Evolutionary conservation across 202 grass and related monocot species (phyloP), one percentile per base, ranked within the genome.

Genomic region (Hordeum pubiflorum): DNA sequence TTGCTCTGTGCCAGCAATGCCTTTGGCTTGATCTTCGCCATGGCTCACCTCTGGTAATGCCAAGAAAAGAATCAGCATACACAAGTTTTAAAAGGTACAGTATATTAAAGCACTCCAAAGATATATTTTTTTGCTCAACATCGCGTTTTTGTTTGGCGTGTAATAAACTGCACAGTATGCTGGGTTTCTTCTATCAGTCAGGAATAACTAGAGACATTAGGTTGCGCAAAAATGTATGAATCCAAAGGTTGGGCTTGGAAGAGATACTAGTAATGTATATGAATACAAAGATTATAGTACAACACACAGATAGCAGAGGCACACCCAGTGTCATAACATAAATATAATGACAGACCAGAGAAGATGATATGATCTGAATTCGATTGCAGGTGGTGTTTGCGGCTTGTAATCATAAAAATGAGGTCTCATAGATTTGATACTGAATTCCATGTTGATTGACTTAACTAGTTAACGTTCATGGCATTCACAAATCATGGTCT

Each of bases 11-110:
- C 87, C 32, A 97, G 79, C 86, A 97, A 39, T 24, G 86, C 71
- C 81, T 97, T 93, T 27, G 91, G 94, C 87, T 97, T 97, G 76
- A 97, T 87, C 86, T 86, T 94, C 9, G 91, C 75, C 94, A 97
- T 97, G 4, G 31, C 46, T 77, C 44, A 10, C 24, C 41, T 69
- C 79, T 88, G 46, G 55, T 22, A 57, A 54, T 55, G 14, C 50
- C 9, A 68, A 44, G 29, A 36, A 26, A 78, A 58, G 22, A 27
- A 43, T 79, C 38, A 79, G 79, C 56, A 14, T 4, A 52, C 24
- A 2, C 0, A 56, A 33, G 12, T 6, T 31, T n/a, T 15, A 24
- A 1, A n/a, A 9, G 4, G n/a, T n/a, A n/a, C n/a, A n/a, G 18
- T 0, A 4, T 31, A 60, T 17, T 26, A 2, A 77, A 5, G 36